Conservation (phyloP, 2,329 filamentous ascomycete genomes). For the Grosmannia clavigera region DNA sequence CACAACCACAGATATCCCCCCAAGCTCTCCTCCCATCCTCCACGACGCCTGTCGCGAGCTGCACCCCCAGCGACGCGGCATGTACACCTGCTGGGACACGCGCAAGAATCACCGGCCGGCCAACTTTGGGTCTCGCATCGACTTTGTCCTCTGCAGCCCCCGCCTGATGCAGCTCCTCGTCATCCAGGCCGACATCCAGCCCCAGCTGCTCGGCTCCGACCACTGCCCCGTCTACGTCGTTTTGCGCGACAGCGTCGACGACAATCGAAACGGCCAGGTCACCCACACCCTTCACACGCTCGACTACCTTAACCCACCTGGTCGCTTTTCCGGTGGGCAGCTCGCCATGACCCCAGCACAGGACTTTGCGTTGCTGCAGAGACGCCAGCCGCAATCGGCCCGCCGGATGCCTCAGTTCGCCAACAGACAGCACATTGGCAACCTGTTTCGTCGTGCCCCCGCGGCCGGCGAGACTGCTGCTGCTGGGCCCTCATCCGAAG, state of each 20-base stretch:
- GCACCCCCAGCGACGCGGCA: constrained; percentile 66
- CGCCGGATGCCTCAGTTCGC: constrained; percentile 82
- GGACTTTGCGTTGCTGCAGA: constrained; percentile 4
- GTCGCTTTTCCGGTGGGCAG: constrained; percentile 53
- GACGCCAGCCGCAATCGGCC: constrained; percentile 60
- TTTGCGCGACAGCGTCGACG: constrained; percentile 49
- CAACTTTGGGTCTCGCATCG: constrained; percentile 85
- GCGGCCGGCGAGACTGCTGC: not conserved
- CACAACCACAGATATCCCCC: constrained; percentile 25
- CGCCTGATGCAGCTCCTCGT: constrained; percentile 70
- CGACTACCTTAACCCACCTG: constrained; percentile 68
- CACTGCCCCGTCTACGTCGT: constrained; percentile 86
- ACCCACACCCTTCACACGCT: constrained; percentile 38
- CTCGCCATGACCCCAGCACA: not conserved
- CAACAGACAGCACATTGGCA: constrained; percentile 70
- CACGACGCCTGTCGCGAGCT: constrained; percentile 77
- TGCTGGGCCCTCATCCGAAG: too few relatives aligned
- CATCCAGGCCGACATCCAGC: constrained; percentile 69
- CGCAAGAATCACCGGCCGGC: constrained; percentile 91
- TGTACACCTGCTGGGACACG: constrained; percentile 98
- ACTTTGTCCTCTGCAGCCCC: constrained; percentile 78
- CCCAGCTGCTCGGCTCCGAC: constrained; percentile 87
- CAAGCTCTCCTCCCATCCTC: constrained; percentile 41
- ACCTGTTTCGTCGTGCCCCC: constrained; percentile 58
- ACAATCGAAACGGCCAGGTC: constrained; percentile 23